These are phyloP conservation scores for Oryza coarctata DNA, from an alignment of 176 grass and related monocot species.

Conservation along the genomic window DNA sequence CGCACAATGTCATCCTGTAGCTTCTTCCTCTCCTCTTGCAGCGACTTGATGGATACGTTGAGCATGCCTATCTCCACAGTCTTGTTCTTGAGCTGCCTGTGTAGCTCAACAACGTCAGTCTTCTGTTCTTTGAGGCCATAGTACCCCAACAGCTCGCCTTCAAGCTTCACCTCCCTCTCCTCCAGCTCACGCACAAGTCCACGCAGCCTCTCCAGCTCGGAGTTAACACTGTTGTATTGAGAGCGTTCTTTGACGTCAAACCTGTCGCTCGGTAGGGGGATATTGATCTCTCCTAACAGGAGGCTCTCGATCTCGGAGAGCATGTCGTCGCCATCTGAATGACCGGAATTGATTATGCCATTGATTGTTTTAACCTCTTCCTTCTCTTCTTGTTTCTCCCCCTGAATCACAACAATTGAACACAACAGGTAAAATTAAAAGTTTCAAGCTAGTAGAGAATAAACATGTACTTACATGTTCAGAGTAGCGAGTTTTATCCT, in stretches of 20 bases:
- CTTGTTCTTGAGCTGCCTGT: conserved; percentile 91
- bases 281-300: conserved; percentile 70
- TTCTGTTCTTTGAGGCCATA: conserved; percentile 96
- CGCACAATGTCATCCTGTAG: conserved; percentile 57
- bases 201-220: conserved; percentile 70
- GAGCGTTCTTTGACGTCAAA: conserved; percentile 60
- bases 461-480: conserved; percentile 48
- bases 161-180: conserved; percentile 86
- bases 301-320: conserved; percentile 78
- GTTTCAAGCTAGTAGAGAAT: neutral
- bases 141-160: conserved; percentile 78
- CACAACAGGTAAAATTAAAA: neutral
- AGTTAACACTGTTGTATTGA: conserved; percentile 47
- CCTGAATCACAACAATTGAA: conserved; percentile 30
- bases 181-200: conserved; percentile 59
- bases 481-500: conserved; percentile 31
- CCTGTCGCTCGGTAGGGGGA: conserved; percentile 63
- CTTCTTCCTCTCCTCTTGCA: conserved; percentile 81
- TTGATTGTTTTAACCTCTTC: conserved; percentile 93
- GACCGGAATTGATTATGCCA: conserved; percentile 60
- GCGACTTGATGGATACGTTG: conserved; percentile 61
- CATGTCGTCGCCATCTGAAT: conserved; percentile 57
- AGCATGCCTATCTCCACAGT: conserved; percentile 73
- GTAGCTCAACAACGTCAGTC: conserved; percentile 65
- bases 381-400: conserved; percentile 66